Percentiles rank a stretch among this genome's conserved stretches.
Evolutionary conservation across 73 alveolate genomes (phyloP).

Genomic region (Paramecium pentaurelia): DNA sequence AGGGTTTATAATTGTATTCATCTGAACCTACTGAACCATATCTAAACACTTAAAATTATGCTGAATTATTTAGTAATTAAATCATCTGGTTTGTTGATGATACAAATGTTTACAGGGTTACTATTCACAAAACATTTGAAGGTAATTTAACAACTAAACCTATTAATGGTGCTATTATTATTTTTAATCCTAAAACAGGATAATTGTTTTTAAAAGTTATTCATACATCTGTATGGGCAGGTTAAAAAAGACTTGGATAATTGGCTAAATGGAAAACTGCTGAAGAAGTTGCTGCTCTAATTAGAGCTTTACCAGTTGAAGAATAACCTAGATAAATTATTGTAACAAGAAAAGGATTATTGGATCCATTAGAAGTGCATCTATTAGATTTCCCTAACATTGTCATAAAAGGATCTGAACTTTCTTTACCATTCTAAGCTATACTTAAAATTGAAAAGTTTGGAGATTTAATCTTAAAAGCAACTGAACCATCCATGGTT

Average conservation of each 20-base stretch:
- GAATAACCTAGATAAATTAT: constrained; percentile 99
- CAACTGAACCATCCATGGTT: constrained; percentile 99
- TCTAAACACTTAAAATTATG: constrained; percentile 96
- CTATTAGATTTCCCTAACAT: constrained; percentile 99
- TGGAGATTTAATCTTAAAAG: constrained; percentile 97
- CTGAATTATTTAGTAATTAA: constrained; percentile 98
- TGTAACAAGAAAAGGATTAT: constrained; percentile 99
- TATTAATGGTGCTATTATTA: constrained; percentile 99
- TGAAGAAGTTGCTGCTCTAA: constrained; percentile 99
- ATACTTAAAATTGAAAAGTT: constrained; percentile 72
- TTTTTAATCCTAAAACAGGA: constrained; percentile 99
- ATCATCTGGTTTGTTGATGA: constrained; percentile 99
- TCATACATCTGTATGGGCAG: constrained; percentile 99
- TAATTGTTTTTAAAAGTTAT: constrained; percentile 98
- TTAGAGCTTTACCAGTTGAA: constrained; percentile 99
- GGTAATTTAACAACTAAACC: constrained; percentile 99
- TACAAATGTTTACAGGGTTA: constrained; percentile 99
- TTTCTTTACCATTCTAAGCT: constrained; percentile 99
- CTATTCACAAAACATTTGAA: constrained; percentile 99
- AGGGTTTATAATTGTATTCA: constrained; percentile 98
- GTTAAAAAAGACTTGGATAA: constrained; percentile 98
- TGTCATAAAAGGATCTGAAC: constrained; percentile 99
- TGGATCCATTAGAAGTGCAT: constrained; percentile 99
- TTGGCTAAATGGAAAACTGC: constrained; percentile 99
- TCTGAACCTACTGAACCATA: constrained; percentile 99